These are phyloP conservation scores for Colletotrichum siamense DNA, from an alignment of 2,329 filamentous ascomycete species.

Conservation along the genomic window DNA sequence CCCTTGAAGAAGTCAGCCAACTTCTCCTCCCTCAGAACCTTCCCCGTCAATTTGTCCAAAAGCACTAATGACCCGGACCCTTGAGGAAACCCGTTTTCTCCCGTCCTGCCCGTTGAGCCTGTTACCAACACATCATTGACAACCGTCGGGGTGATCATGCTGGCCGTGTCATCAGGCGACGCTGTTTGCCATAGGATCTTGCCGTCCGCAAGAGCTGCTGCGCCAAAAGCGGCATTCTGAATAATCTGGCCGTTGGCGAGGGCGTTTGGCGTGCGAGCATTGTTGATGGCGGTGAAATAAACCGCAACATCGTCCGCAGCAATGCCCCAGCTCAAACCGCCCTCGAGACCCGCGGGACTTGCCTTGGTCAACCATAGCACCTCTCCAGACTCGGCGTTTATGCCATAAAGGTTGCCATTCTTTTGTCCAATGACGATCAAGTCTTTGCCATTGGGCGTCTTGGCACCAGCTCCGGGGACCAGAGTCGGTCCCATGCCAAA, in stretches of 20 bases:
- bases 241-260: not conserved
- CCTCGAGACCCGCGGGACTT: not conserved
- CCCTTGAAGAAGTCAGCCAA: not conserved
- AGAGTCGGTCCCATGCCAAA: not conserved
- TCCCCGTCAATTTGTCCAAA: not conserved
- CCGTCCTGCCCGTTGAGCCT: not conserved
- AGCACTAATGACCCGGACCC: not conserved
- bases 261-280: not conserved
- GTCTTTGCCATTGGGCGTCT: not conserved
- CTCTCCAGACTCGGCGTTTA: not conserved
- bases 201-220: not conserved
- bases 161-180: not conserved
- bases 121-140: not conserved
- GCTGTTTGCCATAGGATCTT: not conserved
- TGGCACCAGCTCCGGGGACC: not conserved
- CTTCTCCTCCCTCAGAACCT: not conserved
- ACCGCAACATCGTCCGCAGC: not conserved
- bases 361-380: not conserved
- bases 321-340: not conserved
- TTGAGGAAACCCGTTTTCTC: not conserved
- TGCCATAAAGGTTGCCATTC: not conserved
- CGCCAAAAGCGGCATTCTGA: not conserved
- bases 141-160: not conserved
- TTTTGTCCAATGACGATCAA: not conserved
- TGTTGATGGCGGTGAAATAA: not conserved